Conservation (phyloP, 768 basidiomycete genomes). For the Terana coerulea region DNA sequence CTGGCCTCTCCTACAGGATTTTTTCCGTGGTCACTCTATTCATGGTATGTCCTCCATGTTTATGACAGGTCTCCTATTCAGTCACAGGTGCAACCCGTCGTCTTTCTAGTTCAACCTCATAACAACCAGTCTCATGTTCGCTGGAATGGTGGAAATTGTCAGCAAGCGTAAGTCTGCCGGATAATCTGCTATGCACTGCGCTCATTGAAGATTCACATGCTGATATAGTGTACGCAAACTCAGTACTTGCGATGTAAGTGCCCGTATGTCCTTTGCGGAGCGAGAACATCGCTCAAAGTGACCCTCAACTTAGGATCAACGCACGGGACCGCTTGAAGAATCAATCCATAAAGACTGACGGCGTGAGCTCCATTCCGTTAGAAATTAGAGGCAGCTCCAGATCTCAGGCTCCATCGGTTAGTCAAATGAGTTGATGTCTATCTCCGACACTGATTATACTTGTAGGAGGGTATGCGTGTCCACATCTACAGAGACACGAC, state of each 20-base stretch:
- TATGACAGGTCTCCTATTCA: neutral
- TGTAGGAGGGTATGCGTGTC: too few species aligned
- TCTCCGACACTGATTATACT: too few species aligned
- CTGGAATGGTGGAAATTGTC: constrained; percentile 3
- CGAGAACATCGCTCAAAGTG: too few species aligned
- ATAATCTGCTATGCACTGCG: neutral
- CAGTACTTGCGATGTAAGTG: constrained; percentile 7
- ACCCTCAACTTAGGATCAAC: too few species aligned
- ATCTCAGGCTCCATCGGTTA: too few species aligned
- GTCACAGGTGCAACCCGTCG: neutral
- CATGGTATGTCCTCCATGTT: neutral
- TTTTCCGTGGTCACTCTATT: neutral
- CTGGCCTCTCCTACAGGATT: neutral
- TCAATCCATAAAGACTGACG: too few species aligned
- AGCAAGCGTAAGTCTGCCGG: constrained; percentile 1
- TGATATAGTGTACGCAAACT: constrained; percentile 8
- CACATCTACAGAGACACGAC: too few species aligned
- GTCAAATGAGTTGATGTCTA: too few species aligned
- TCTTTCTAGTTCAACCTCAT: constrained; percentile 1
- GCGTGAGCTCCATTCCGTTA: too few species aligned
- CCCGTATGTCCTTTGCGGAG: too few species aligned
- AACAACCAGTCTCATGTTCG: neutral
- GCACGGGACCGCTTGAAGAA: too few species aligned
- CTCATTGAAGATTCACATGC: neutral
- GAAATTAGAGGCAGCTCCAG: too few species aligned